Conservation (phyloP, 106 monocot species). For the Dioscorea dumetorum region DNA sequence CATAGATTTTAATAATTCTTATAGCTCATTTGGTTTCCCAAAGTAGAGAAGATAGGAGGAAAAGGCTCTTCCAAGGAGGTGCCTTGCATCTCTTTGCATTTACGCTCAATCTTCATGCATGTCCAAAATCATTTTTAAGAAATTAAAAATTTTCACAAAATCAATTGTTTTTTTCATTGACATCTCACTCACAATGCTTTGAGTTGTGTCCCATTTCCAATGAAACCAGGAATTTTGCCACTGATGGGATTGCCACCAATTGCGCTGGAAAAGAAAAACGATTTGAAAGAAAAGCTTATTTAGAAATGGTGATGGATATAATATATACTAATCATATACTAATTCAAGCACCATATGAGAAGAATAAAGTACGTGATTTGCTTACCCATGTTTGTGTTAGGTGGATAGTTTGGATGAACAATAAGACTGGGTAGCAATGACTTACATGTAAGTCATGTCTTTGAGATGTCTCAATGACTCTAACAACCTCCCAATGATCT, state of each 20-base stretch:
- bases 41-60: slow-evolving; percentile 25
- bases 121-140: not conserved
- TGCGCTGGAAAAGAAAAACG: slow-evolving; percentile 21
- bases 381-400: no score
- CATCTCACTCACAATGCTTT: slow-evolving; percentile 24
- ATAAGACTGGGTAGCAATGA: not conserved
- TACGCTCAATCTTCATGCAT: no score
- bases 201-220: slow-evolving; percentile 46
- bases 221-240: slow-evolving; percentile 50
- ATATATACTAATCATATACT: no score
- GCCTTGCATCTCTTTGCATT: slow-evolving; percentile 50
- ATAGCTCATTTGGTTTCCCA: slow-evolving; percentile 31
- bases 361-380: not conserved
- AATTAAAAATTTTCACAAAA: not conserved
- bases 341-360: no score
- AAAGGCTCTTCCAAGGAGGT: slow-evolving; percentile 53
- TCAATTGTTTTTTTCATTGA: not conserved
- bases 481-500: slow-evolving; percentile 33
- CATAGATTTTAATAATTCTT: not conserved
- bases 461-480: slow-evolving; percentile 37
- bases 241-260: slow-evolving; percentile 47
- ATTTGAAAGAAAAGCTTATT: no score
- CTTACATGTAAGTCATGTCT: slow-evolving; percentile 32
- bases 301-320: no score
- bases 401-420: no score